Percentiles rank a stretch among this genome's conserved stretches.
These are phyloP conservation scores for Camellia granthamiana DNA, from an alignment of 148 eudicot genomes.

Conservation along the genomic window DNA sequence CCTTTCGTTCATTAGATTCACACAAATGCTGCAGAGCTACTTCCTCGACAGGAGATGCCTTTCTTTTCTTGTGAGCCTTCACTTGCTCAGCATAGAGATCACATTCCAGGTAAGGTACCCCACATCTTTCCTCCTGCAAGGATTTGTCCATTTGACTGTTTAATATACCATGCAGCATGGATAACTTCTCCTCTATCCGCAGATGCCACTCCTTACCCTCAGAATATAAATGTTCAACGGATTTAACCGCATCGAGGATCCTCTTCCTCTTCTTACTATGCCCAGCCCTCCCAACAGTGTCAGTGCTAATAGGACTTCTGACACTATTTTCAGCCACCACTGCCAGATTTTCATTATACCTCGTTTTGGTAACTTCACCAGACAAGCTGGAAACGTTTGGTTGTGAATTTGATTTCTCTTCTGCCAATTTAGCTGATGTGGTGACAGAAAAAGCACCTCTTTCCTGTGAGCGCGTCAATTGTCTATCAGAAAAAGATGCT, in stretches of 20 bases:
- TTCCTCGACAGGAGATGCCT: conserved; percentile 29
- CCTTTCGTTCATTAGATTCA: conserved; percentile 15
- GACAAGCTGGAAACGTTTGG: conserved; percentile 31
- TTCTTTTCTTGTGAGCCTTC: conserved; percentile 41
- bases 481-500: conserved; percentile 87
- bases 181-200: conserved; percentile 38
- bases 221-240: conserved; percentile 38
- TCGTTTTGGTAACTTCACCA: conserved; percentile 28
- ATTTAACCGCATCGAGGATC: conserved; percentile 42
- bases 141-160: conserved; percentile 29
- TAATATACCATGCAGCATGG: conserved; percentile 32
- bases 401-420: conserved; percentile 34
- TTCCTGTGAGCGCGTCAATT: conserved; percentile 84
- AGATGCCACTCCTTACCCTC: conserved; percentile 46
- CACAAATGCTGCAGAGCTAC: conserved; percentile 19
- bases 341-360: conserved; percentile 27
- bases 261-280: conserved; percentile 38
- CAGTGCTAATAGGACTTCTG: conserved; percentile 29
- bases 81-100: conserved; percentile 21
- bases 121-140: conserved; percentile 23
- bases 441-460: conserved; percentile 43
- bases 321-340: conserved; percentile 40
- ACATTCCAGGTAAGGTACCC: conserved; percentile 21
- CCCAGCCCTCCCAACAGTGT: conserved; percentile 15
- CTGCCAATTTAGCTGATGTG: conserved; percentile 38